Conservation (phyloP, 2,329 filamentous ascomycete species). For the Arthrobotrys entomopaga region DNA sequence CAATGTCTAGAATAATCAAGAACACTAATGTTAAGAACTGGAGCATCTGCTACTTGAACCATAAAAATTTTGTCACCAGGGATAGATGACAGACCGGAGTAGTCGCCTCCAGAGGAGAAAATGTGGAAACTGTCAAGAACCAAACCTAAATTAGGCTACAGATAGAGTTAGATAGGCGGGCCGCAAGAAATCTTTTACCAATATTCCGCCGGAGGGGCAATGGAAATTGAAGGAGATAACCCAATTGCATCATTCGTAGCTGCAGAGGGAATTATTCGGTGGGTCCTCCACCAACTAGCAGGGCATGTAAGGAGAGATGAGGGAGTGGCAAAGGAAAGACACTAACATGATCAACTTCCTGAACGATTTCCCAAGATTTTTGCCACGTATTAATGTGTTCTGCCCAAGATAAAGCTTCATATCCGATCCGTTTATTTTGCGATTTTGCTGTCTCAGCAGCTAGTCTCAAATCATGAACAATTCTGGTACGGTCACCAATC, state of each 20-base stretch:
- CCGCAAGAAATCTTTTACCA: conserved; percentile 40
- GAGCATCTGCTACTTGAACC: conserved; percentile 56
- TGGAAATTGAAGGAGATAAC: conserved; percentile 10
- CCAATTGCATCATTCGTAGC: conserved; percentile 34
- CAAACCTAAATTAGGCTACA: conserved; percentile 56
- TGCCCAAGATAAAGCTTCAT: conserved; percentile 57
- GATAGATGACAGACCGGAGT: conserved; percentile 53
- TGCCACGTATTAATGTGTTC: conserved; percentile 56
- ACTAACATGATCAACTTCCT: conserved; percentile 56
- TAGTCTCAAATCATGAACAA: conserved; percentile 56
- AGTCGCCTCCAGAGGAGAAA: conserved; percentile 56
- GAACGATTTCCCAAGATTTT: conserved; percentile 55
- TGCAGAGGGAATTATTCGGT: conserved; percentile 54
- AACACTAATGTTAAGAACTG: conserved; percentile 56
- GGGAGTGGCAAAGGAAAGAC: conserved; percentile 34
- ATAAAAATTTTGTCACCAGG: conserved; percentile 57
- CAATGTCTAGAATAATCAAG: conserved; percentile 57
- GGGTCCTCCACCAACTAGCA: conserved; percentile 47
- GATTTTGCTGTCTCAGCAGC: conserved; percentile 55
- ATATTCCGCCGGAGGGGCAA: conserved; percentile 41
- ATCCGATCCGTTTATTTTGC: conserved; percentile 56
- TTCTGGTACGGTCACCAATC: conserved; percentile 55
- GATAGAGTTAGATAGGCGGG: conserved; percentile 42
- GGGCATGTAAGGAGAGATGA: conserved; percentile 40
- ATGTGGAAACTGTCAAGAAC: conserved; percentile 57